Conservation (phyloP, 352 stramenopile genomes). For the Elongisporangium senticosum region DNA sequence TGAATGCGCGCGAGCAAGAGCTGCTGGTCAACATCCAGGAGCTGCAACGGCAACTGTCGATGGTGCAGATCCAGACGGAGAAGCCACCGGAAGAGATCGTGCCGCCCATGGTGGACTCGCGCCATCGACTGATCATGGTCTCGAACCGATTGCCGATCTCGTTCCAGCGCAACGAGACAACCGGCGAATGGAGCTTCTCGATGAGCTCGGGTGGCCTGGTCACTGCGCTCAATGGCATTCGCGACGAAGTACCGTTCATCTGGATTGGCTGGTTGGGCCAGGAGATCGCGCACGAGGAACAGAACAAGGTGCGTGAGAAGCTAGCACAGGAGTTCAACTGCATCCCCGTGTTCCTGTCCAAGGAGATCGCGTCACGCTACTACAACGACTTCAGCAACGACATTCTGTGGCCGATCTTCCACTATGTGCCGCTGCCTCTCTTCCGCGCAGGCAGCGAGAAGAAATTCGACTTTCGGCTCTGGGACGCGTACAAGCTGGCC, state of each 20-base stretch:
- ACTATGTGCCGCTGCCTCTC: conserved; percentile 87
- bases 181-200: conserved; percentile 79
- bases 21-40: conserved; percentile 90
- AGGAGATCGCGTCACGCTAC: conserved; percentile 85
- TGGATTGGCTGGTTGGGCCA: conserved; percentile 90
- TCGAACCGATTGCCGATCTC: conserved; percentile 89
- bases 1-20: conserved; percentile 82
- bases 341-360: conserved; percentile 85
- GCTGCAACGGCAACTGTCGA: conserved; percentile 83
- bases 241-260: conserved; percentile 86
- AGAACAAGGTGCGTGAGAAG: conserved; percentile 73
- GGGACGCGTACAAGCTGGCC: conserved; percentile 83
- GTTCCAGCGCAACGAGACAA: conserved; percentile 80
- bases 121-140: conserved; percentile 84
- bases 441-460: conserved; percentile 87
- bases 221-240: conserved; percentile 84
- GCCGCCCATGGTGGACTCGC: conserved; percentile 44
- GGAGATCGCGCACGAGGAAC: conserved; percentile 82
- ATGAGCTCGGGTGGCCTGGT: conserved; percentile 88
- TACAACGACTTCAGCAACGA: conserved; percentile 93
- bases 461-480: conserved; percentile 88
- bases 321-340: conserved; percentile 86
- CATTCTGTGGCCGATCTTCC: conserved; percentile 89
- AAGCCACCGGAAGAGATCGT: conserved; percentile 73
- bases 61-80: conserved; percentile 81